Base-by-base conservation (phyloP, 2,329 filamentous ascomycete species). In the Chrysosporium queenslandicum region DNA sequence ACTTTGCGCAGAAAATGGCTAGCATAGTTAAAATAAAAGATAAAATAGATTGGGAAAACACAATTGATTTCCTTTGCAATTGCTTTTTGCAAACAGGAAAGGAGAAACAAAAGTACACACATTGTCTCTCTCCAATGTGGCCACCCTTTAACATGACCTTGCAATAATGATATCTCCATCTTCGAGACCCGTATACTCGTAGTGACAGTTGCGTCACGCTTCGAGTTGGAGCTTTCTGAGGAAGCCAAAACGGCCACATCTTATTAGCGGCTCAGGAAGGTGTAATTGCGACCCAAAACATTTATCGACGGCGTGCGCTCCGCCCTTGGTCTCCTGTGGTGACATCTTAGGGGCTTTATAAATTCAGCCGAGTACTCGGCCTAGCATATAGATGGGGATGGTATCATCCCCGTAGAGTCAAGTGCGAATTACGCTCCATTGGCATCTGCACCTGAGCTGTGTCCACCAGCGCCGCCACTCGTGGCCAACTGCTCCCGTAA, bases 401-500 rank as follows among this genome's bases (percentile, higher is more conserved):
- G n/a, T n/a, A n/a, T n/a, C n/a, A 21, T 1, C 14, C n/a, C 9
- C 14, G 23, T 27, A 16, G 6, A 34, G 4, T 49, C 37, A 53
- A 7, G 51, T n/a, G n/a, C n/a, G n/a, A n/a, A n/a, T n/a, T n/a
- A n/a, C n/a, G n/a, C 36, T 16, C 54, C 51, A 52, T 56, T 56
- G 18, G 42, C 30, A 32, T 30, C 42, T n/a, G 41, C 16, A 12
- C 30, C 47, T 25, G 20, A 18, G n/a, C 14, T 16, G 23, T 56
- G 54, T 20, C 29, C 32, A 25, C 34, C 53, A 21, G 25, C 14
- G 20, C 30, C 32, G 14, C 29, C 29, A 30, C 27, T 12, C 8
- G 32, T 50, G 14, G 55, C 57, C 18, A 65, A 45, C 53, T 65
- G 65, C 12, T 58, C 57, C 43, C 63, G 62, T 41, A 68, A 54